Evolutionary conservation across 352 stramenopile species (phyloP).

Genomic region (Phytopythium cucurbitacearum): DNA sequence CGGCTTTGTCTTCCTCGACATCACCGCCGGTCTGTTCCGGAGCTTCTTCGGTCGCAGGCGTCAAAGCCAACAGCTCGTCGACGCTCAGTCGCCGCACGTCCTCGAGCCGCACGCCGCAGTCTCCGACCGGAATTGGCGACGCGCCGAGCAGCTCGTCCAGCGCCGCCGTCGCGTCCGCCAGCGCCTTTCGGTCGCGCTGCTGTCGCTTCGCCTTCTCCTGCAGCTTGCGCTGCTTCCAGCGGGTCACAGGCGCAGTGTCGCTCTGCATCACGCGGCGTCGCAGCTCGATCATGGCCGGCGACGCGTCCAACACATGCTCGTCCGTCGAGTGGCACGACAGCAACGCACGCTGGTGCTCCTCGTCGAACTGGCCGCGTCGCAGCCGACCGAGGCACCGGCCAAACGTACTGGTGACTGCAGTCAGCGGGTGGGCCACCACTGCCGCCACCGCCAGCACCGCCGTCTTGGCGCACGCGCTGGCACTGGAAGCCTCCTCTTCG

Average conservation of each 20-base stretch:
- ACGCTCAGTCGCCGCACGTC: constrained; percentile 48
- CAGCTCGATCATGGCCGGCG: constrained; percentile 67
- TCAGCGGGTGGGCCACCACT: constrained; percentile 27
- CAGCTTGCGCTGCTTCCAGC: constrained; percentile 39
- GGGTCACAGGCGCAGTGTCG: constrained; percentile 24
- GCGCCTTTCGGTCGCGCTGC: constrained; percentile 17
- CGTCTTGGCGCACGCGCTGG: constrained; percentile 9
- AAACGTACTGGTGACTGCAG: constrained; percentile 18
- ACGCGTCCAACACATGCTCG: constrained; percentile 15
- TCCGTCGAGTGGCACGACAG: constrained; percentile 46
- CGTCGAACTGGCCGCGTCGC: constrained; percentile 56
- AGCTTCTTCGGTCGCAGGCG: constrained; percentile 34
- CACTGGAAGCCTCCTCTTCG: too few relatives aligned
- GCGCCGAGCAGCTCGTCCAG: constrained; percentile 42
- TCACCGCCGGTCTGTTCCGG: constrained; percentile 22
- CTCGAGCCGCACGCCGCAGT: constrained; percentile 24
- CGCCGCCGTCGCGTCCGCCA: constrained; percentile 44
- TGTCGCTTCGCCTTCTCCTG: constrained; percentile 15
- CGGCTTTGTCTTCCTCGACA: constrained; percentile 16
- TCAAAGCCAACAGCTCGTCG: constrained; percentile 40
- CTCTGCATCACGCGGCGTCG: constrained; percentile 57
- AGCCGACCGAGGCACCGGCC: constrained; percentile 48
- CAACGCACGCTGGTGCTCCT: constrained; percentile 67
- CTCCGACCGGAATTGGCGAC: constrained; percentile 11
- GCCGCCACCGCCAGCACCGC: constrained; percentile 20